Percentiles rank a stretch among this genome's conserved stretches.
These are phyloP conservation scores for Lomentospora prolificans DNA, from an alignment of 2,329 filamentous ascomycete genomes.

Conservation along the genomic window DNA sequence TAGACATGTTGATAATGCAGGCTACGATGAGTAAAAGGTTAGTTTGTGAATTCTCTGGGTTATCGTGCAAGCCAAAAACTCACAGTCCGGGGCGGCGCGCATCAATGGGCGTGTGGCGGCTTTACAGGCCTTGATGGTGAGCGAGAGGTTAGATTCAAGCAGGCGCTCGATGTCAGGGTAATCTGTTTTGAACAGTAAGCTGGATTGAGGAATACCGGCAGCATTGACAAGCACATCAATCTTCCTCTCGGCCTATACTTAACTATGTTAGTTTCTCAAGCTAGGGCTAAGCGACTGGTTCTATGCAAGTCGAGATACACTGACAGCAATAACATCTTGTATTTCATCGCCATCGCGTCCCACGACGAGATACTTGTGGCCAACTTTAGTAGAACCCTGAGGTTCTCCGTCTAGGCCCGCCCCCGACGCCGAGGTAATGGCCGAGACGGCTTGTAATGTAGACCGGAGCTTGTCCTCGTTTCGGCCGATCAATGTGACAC, in stretches of 20 bases:
- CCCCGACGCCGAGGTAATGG: too few species aligned
- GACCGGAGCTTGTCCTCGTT: constrained; percentile 35
- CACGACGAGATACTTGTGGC: constrained; percentile 3
- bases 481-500: constrained; percentile 52
- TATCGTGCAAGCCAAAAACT: background rate
- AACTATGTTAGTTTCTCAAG: background rate
- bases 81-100: constrained; percentile 7
- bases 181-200: constrained; percentile 48
- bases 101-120: constrained; percentile 20
- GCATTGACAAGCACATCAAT: constrained; percentile 65
- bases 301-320: background rate
- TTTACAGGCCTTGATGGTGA: constrained; percentile 54
- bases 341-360: background rate
- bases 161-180: constrained; percentile 43
- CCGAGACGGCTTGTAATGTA: too few species aligned
- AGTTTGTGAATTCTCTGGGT: background rate
- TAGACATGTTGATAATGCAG: constrained; percentile 76
- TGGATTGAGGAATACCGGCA: constrained; percentile 61
- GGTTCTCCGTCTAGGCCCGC: too few species aligned
- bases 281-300: background rate
- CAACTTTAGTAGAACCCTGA: too few species aligned
- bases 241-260: constrained; percentile 6
- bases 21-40: constrained; percentile 24
- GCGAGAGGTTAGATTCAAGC: constrained; percentile 60
- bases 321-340: constrained; percentile 3